phyloP scores from a whole-genome alignment of 2,329 filamentous ascomycete species.

The Chaetomiaceae sp. region DNA sequence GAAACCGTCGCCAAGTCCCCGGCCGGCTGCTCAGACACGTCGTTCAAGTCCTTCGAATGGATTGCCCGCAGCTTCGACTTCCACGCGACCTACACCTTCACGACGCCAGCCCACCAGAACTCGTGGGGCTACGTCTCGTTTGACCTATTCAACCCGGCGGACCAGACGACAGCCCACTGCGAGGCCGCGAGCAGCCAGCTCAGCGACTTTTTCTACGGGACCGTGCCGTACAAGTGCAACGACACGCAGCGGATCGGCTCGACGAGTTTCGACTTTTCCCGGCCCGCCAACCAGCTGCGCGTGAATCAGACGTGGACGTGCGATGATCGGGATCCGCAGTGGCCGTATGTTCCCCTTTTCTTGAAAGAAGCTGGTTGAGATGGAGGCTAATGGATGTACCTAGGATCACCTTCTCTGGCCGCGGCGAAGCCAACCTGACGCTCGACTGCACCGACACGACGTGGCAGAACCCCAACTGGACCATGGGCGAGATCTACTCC shows the following conservation, averaged over 20 bases:
- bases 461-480: constrained; percentile 39
- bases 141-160: constrained; percentile 44
- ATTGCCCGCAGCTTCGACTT: constrained; percentile 42
- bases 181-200: constrained; percentile 39
- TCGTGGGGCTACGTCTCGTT: constrained; percentile 45
- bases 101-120: constrained; percentile 49
- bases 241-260: constrained; percentile 26
- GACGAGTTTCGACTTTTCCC: constrained; percentile 42
- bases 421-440: constrained; percentile 32
- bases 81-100: constrained; percentile 46
- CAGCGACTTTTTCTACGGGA: constrained; percentile 48
- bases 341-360: constrained; percentile 32
- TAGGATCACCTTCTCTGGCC: constrained; percentile 32
- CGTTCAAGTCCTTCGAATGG: constrained; percentile 38
- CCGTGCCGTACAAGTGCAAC: constrained; percentile 41
- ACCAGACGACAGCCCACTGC: constrained; percentile 36
- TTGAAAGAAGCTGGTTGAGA: neutral
- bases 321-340: constrained; percentile 35
- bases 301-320: constrained; percentile 50
- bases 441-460: constrained; percentile 34
- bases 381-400: neutral
- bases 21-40: constrained; percentile 31
- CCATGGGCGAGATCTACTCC: constrained; percentile 38
- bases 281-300: constrained; percentile 33
- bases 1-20: constrained; percentile 15